Percentiles rank a stretch among this genome's conserved stretches.
These are phyloP conservation scores for Schwanniomyces polymorphus DNA, from an alignment of 805 yeast genomes.

Conservation along the genomic window DNA sequence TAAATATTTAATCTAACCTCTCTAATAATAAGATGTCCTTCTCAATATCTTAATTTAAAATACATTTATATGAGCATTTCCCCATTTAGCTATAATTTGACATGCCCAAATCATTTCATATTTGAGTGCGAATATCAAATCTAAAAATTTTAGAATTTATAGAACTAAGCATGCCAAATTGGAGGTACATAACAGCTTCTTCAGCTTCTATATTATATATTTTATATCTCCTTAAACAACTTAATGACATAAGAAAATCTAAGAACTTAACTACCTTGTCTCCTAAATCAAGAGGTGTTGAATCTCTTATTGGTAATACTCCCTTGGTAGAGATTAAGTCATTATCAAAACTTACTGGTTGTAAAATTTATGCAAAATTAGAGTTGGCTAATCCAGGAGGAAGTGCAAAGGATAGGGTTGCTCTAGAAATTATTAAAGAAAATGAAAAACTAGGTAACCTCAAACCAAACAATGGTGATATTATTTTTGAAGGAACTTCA, in stretches of 20 bases:
- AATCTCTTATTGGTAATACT: constrained; percentile 86
- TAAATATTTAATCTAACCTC: too few relatives aligned
- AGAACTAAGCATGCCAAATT: not conserved
- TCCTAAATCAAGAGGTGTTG: constrained; percentile 54
- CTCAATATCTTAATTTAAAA: too few relatives aligned
- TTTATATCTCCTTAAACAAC: not conserved
- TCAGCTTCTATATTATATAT: constrained; percentile 3
- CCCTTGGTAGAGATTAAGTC: constrained; percentile 77
- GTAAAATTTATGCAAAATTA: constrained; percentile 81
- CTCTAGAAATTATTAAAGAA: constrained; percentile 73
- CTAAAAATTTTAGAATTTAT: not conserved
- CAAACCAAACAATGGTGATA: constrained; percentile 60
- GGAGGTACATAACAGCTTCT: constrained; percentile 4
- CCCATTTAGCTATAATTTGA: not conserved
- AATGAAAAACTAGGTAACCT: constrained; percentile 63
- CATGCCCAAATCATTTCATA: not conserved
- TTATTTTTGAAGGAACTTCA: constrained; percentile 91
- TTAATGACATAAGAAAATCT: not conserved
- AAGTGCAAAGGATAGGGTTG: constrained; percentile 93
- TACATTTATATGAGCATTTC: too few relatives aligned
- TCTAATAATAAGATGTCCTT: too few relatives aligned
- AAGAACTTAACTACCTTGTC: constrained; percentile 16
- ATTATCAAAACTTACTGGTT: constrained; percentile 70
- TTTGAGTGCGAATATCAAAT: not conserved
- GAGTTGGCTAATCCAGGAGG: constrained; percentile 93